Conservation (phyloP, 208 protist genomes). For the Trypanosoma grayi region DNA sequence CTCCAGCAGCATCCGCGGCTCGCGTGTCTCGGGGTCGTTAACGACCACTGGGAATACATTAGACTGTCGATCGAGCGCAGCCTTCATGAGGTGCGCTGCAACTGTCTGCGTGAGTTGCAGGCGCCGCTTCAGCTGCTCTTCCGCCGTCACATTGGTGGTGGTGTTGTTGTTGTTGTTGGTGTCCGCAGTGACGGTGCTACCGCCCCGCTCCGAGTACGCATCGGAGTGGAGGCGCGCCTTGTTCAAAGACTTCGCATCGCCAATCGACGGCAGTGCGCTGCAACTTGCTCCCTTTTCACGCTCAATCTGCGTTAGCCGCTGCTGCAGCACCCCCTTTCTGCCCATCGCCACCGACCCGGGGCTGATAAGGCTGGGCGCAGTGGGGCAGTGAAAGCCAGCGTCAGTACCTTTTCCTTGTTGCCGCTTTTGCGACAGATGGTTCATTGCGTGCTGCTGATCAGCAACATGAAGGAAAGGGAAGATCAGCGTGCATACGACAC, state of each 20-base stretch:
- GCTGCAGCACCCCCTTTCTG: neutral
- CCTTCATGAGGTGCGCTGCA: conserved; percentile 22
- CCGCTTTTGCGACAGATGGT: neutral
- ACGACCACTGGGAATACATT: conserved; percentile 28
- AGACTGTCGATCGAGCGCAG: conserved; percentile 16
- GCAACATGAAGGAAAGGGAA: neutral
- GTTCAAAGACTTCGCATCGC: neutral
- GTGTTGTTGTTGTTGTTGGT: neutral
- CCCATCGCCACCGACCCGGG: neutral
- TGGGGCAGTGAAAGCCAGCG: neutral
- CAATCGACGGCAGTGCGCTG: neutral
- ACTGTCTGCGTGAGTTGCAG: conserved; percentile 19
- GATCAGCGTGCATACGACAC: neutral
- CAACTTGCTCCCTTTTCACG: neutral
- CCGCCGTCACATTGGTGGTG: neutral
- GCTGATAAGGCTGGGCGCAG: neutral
- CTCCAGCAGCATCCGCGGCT: conserved; percentile 1
- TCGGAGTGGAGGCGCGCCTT: neutral
- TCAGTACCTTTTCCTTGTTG: conserved; percentile 9
- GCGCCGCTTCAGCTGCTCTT: conserved; percentile 2
- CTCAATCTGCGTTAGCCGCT: neutral
- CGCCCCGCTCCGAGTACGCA: neutral
- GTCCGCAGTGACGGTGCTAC: neutral
- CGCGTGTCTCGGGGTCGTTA: conserved; percentile 12
- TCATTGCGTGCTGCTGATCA: too few species aligned